A percentile compares a stretch with the other conserved stretches of the same genome.
These are phyloP conservation scores for Pythium monospermum DNA, from an alignment of 352 stramenopile species.

Conservation along the genomic window DNA sequence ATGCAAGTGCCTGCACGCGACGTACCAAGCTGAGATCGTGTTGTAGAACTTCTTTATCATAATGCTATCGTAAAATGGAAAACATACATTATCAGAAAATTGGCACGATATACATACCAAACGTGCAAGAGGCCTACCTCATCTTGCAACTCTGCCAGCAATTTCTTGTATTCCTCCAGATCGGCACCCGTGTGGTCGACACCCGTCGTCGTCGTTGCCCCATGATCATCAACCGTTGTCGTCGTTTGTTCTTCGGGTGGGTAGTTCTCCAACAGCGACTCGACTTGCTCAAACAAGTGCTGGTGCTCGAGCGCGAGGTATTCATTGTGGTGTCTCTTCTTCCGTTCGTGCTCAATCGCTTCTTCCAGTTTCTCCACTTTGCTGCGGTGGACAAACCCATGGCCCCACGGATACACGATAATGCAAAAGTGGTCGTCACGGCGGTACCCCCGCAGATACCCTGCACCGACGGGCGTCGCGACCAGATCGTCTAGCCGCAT, in stretches of 20 bases:
- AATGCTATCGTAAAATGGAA: constrained; percentile 30
- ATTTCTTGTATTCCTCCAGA: constrained; percentile 40
- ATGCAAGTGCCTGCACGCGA: constrained; percentile 45
- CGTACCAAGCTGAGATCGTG: constrained; percentile 57
- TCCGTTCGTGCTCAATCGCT: constrained; percentile 21
- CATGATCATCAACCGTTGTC: constrained; percentile 11
- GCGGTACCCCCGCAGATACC: constrained; percentile 58
- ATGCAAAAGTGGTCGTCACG: constrained; percentile 55
- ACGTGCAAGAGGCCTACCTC: constrained; percentile 49
- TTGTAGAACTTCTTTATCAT: constrained; percentile 36
- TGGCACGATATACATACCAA: too few relatives aligned
- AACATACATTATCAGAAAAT: too few relatives aligned
- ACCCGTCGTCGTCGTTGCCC: constrained; percentile 1
- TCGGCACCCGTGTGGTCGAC: not conserved
- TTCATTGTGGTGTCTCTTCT: constrained; percentile 19
- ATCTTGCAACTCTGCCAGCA: constrained; percentile 37
- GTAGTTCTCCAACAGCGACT: constrained; percentile 48
- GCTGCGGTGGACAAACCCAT: constrained; percentile 63
- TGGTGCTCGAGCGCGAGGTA: constrained; percentile 56
- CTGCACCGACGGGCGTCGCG: constrained; percentile 48
- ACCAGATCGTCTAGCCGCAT: constrained; percentile 58
- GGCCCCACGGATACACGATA: constrained; percentile 66
- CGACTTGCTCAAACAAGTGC: constrained; percentile 65
- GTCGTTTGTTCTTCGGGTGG: constrained; percentile 8
- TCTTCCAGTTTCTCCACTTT: constrained; percentile 32